Percentiles rank a stretch among this genome's conserved stretches.
Evolutionary conservation across 345 rosid species (phyloP).

Genomic region (Euphorbia peplus): DNA sequence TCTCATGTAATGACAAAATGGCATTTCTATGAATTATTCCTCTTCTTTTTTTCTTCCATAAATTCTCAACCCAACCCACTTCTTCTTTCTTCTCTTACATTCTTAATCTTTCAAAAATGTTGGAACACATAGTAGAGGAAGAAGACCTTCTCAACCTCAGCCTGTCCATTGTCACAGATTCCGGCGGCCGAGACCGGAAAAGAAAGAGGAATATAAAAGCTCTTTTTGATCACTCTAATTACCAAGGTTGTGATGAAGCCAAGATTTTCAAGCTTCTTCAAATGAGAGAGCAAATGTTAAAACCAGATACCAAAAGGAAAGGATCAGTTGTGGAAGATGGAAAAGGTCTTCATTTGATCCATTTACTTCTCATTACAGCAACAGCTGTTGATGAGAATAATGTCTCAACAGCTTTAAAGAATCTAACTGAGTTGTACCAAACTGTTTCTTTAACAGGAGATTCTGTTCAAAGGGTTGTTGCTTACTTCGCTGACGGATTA

Average conservation of each 20-base stretch:
- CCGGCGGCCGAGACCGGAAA: conserved; percentile 1
- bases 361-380: conserved; percentile 51
- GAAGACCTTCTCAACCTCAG: conserved; percentile 49
- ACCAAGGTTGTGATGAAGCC: conserved; percentile 41
- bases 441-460: conserved; percentile 48
- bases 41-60: conserved; percentile 18
- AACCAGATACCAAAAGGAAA: conserved; percentile 29
- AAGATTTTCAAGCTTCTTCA: conserved; percentile 48
- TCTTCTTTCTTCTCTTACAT: conserved; percentile 2
- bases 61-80: conserved; percentile 20
- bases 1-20: conserved; percentile 31
- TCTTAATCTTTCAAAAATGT: not conserved
- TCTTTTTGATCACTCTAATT: conserved; percentile 6
- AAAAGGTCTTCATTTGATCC: conserved; percentile 60
- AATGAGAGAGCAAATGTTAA: conserved; percentile 56
- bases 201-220: conserved; percentile 38
- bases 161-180: conserved; percentile 41
- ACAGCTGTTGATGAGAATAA: conserved; percentile 47
- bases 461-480: conserved; percentile 61
- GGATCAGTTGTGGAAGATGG: conserved; percentile 34
- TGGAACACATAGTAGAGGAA: conserved; percentile 32
- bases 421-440: conserved; percentile 42
- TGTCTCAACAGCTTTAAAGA: conserved; percentile 29
- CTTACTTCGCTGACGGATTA: conserved; percentile 54
- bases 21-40: conserved; percentile 37